Evolutionary conservation across 345 rosid genomes (phyloP), one percentile per base, ranked within the genome.

Genomic region (Sisymbrium irio): DNA sequence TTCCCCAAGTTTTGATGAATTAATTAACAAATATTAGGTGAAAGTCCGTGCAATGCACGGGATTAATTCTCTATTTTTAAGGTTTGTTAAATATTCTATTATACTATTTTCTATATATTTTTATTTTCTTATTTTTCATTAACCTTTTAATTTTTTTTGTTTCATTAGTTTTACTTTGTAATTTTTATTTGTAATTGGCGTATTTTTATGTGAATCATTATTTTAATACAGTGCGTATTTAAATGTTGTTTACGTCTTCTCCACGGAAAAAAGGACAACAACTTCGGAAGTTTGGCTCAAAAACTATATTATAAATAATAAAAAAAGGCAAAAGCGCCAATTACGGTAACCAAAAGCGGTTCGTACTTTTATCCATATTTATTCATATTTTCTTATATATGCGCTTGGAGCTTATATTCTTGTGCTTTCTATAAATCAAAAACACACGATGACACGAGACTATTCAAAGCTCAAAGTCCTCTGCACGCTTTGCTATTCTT

Each of bases 381-480:
- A 2, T 22, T n/a, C 5, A n/a, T n/a, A n/a, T 5, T 22, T 27
- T 33, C 19, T 7, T 57, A 58, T 56, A 62, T 56, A 46, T 35
- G 15, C 41, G 69, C 54, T 69, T 76, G 79, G 59, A 69, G 53
- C 75, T 54, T 71, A 76, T 54, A 75, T 62, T 76, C 60, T 68
- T 62, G 0, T 75, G 8, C 9, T 74, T 39, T 30, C 27, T 17
- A 17, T 35, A 14, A 32, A 33, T 33, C 25, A 50, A 33, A 4
- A 5, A 7, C 5, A 8, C 5, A 9, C n/a, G n/a, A n/a, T n/a
- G n/a, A n/a, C n/a, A n/a, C 11, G 9, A 49, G 41, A 49, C 44
- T 7, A 4, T 60, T 39, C 47, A 51, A 65, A 56, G 71, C 33
- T 30, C n/a, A 17, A 10, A 4, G 6, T n/a, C 17, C 14, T 41